phyloP scores from a whole-genome alignment of 352 stramenopile genomes.

The Blastocystis sp. region DNA sequence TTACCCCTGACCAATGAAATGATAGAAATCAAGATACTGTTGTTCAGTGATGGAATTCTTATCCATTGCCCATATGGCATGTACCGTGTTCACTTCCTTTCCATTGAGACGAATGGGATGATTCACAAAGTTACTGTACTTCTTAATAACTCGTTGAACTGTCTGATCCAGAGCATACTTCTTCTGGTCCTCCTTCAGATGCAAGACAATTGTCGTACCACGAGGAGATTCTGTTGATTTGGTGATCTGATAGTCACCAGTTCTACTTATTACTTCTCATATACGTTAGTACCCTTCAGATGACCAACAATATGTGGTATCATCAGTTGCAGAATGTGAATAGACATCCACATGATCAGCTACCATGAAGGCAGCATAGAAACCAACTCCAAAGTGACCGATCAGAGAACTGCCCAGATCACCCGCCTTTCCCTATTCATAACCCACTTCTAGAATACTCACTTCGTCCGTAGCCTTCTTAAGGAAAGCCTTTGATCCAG shows the following conservation, averaged over 20 bases:
- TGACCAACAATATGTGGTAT: slow-evolving; percentile 69
- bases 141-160: slow-evolving; percentile 90
- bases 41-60: slow-evolving; percentile 87
- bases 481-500: slow-evolving; percentile 90
- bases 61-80: slow-evolving; percentile 92
- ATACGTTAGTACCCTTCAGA: slow-evolving; percentile 69
- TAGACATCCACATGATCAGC: slow-evolving; percentile 86
- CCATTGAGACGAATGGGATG: slow-evolving; percentile 96
- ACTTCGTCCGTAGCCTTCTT: slow-evolving; percentile 77
- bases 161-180: slow-evolving; percentile 81
- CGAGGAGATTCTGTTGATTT: slow-evolving; percentile 72
- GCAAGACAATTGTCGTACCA: slow-evolving; percentile 91
- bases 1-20: slow-evolving; percentile 88
- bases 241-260: slow-evolving; percentile 72
- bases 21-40: slow-evolving; percentile 91
- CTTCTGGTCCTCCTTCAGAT: slow-evolving; percentile 87
- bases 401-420: slow-evolving; percentile 72
- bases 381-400: slow-evolving; percentile 98
- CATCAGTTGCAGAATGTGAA: slow-evolving; percentile 66
- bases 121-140: slow-evolving; percentile 98
- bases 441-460: background rate
- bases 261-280: too few relatives aligned
- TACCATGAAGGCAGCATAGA: slow-evolving; percentile 99
- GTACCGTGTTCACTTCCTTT: slow-evolving; percentile 90
- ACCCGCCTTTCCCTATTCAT: slow-evolving; percentile 65